phyloP scores from a whole-genome alignment of 257 asterid species.

The Penstemon davidsonii region DNA sequence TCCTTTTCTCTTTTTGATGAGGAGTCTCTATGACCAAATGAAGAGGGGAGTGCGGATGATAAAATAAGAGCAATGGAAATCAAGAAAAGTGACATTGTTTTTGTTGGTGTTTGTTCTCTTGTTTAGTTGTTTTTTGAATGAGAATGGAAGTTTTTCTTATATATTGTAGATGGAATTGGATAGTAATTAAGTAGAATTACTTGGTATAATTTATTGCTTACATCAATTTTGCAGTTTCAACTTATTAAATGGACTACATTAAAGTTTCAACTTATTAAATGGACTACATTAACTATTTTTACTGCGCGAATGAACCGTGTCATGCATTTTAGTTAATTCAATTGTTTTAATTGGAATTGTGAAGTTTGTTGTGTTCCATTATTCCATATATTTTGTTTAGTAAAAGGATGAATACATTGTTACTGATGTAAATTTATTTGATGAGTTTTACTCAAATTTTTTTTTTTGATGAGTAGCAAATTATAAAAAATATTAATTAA shows the following conservation, averaged over 20 bases:
- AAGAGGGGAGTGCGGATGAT: conserved; percentile 4
- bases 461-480: too few relatives aligned
- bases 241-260: not conserved
- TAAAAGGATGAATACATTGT: too few relatives aligned
- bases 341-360: too few relatives aligned
- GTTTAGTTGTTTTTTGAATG: too few relatives aligned
- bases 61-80: conserved; percentile 19
- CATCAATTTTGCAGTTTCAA: conserved; percentile 5
- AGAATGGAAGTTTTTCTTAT: not conserved
- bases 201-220: conserved; percentile 7
- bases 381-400: too few relatives aligned
- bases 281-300: not conserved
- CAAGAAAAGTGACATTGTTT: not conserved
- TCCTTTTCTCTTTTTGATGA: not conserved
- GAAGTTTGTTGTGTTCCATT: too few relatives aligned
- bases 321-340: too few relatives aligned
- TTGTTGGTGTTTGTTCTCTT: not conserved
- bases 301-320: too few relatives aligned
- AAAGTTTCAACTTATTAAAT: conserved; percentile 10
- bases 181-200: not conserved
- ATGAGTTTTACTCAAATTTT: too few relatives aligned
- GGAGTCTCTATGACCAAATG: not conserved
- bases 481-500: too few relatives aligned
- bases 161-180: conserved; percentile 14
- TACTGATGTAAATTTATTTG: too few relatives aligned